Percentiles rank a stretch among this genome's conserved stretches.
Evolutionary conservation across 2,329 filamentous ascomycete species (phyloP).

Genomic region (Aspergillus puulaauensis): DNA sequence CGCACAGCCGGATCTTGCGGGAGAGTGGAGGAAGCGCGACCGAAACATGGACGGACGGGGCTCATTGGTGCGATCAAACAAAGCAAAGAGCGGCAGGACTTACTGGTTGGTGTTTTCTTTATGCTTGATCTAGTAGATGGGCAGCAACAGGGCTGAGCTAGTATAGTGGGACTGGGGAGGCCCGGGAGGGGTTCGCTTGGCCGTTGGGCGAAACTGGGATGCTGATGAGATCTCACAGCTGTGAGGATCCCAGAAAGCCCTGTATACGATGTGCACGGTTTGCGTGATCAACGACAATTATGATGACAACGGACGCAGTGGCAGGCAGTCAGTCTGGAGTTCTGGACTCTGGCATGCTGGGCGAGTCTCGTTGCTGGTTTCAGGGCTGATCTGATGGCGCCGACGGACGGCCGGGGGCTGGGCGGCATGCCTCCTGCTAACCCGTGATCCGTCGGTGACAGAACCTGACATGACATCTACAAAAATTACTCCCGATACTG

Average conservation of each 20-base stretch:
- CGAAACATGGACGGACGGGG: neutral
- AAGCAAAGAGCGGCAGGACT: slow-evolving; percentile 3
- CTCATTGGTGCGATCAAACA: slow-evolving; percentile 3
- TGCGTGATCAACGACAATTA: neutral
- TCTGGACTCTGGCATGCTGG: neutral
- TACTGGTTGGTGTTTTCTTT: slow-evolving; percentile 9
- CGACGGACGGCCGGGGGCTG: no score
- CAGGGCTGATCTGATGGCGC: slow-evolving; percentile 8
- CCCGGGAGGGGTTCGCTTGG: neutral
- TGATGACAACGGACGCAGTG: neutral
- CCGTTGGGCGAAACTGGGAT: neutral
- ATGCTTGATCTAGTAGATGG: slow-evolving; percentile 5
- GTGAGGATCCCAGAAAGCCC: no score
- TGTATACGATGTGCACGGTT: neutral
- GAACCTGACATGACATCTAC: neutral
- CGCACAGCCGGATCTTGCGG: slow-evolving; percentile 16
- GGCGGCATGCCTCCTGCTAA: no score
- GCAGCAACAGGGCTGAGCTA: slow-evolving; percentile 8
- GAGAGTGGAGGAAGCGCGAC: neutral
- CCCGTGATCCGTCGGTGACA: neutral
- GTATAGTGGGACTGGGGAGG: neutral
- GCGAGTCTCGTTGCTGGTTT: neutral
- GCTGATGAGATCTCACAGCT: neutral
- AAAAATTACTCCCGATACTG: neutral
- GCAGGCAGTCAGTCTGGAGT: neutral